Conservation (phyloP, 805 yeast genomes). For the Teunomyces panamensis region DNA sequence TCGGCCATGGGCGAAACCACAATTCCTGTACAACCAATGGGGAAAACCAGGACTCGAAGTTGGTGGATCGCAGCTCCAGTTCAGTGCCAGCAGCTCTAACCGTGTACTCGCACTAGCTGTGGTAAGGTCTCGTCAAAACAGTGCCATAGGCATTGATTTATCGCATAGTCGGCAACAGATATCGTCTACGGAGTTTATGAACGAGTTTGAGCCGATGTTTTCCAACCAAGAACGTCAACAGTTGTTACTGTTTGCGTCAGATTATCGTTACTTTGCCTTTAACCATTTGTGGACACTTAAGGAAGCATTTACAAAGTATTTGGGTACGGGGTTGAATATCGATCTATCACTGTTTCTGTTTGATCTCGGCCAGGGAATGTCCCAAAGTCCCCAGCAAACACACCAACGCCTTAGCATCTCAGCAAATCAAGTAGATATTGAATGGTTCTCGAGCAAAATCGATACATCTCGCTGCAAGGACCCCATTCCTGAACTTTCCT, state of each 20-base stretch:
- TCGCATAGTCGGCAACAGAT: slow-evolving; percentile 33
- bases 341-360: slow-evolving; percentile 8
- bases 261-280: slow-evolving; percentile 32
- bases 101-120: slow-evolving; percentile 47
- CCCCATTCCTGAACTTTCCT: background rate
- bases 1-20: slow-evolving; percentile 20
- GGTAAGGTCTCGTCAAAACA: slow-evolving; percentile 17
- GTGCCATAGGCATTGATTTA: slow-evolving; percentile 35
- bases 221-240: slow-evolving; percentile 1
- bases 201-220: slow-evolving; percentile 24
- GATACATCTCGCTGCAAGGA: background rate
- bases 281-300: slow-evolving; percentile 76
- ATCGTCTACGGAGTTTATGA: slow-evolving; percentile 25
- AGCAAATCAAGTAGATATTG: background rate
- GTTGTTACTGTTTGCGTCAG: slow-evolving; percentile 23
- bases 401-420: background rate
- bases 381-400: background rate
- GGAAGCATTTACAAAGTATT: slow-evolving; percentile 67
- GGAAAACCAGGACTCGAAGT: slow-evolving; percentile 58
- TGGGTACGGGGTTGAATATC: slow-evolving; percentile 54
- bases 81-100: slow-evolving; percentile 61
- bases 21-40: slow-evolving; percentile 30
- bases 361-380: background rate
- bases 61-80: slow-evolving; percentile 26
- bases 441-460: background rate